A percentile compares a stretch with the other conserved stretches of the same genome.
Conservation (phyloP, 2,329 filamentous ascomycete genomes). For the Cercospora janseana region DNA sequence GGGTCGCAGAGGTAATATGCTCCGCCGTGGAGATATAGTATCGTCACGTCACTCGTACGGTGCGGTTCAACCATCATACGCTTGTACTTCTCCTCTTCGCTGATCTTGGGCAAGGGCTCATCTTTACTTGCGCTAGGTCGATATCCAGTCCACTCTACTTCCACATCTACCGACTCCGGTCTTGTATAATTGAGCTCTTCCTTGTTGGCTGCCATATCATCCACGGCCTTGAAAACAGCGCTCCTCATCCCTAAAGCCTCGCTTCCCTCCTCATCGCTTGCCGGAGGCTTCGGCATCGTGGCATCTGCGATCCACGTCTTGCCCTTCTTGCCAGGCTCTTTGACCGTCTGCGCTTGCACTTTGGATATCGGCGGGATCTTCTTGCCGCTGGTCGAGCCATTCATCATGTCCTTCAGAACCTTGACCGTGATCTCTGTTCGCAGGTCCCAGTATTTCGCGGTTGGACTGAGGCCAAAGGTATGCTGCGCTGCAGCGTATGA, state of each 20-base stretch:
- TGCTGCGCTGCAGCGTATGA: constrained; percentile 63
- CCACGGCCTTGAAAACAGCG: constrained; percentile 43
- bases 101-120: constrained; percentile 54
- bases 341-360: constrained; percentile 61
- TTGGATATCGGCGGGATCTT: constrained; percentile 56
- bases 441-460: constrained; percentile 74
- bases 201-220: constrained; percentile 43
- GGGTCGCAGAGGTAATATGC: constrained; percentile 73
- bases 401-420: constrained; percentile 66
- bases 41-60: constrained; percentile 56
- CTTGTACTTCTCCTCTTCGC: constrained; percentile 64
- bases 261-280: constrained; percentile 44
- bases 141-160: constrained; percentile 76
- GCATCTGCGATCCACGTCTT: constrained; percentile 78
- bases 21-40: constrained; percentile 75
- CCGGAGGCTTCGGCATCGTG: constrained; percentile 56
- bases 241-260: constrained; percentile 54
- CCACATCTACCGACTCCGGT: constrained; percentile 57
- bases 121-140: constrained; percentile 54
- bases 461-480: constrained; percentile 65
- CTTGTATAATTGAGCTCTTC: constrained; percentile 43
- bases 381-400: constrained; percentile 33
- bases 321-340: constrained; percentile 69
- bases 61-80: constrained; percentile 64
- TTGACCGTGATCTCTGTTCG: constrained; percentile 70